Evolutionary conservation across 352 stramenopile species (phyloP), one percentile per base, ranked within the genome.

Genomic region (Phytophthora brassicae): DNA sequence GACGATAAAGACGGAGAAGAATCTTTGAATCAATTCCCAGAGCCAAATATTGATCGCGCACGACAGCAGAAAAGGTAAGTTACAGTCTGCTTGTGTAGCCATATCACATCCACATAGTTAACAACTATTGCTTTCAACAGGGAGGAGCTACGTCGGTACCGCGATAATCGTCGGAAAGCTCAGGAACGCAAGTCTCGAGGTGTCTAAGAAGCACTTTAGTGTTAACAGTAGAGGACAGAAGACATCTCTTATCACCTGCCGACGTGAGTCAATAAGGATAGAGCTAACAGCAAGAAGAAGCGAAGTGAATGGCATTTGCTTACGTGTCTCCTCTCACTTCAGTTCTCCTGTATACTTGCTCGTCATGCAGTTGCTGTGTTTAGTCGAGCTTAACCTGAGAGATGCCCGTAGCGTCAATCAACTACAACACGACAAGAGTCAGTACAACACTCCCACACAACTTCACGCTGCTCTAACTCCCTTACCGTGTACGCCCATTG

Each of bases 401-500:
- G 43, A 90, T 86, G 14, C 84, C 84, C 42, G 77, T 76, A 9
- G 68, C 69, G 49, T 92, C 77, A 61, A 93, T 80, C 46, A 93
- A 69, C 81, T 89, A 20, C 33, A 58, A 19, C 26, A 60, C 20
- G 1, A 45, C n/a, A 22, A 29, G 26, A 47, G 35, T 60, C 29
- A 59, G 20, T 45, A 42, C 53, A 22, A 6, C 4, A 22, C 33
- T 12, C 9, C 13, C 45, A 23, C 24, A n/a, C n/a, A n/a, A n/a
- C n/a, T 26, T 3, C 14, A n/a, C 3, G 12, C 20, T 16, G 31
- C 12, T 20, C 29, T 3, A 26, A 1, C 6, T 33, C 23, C 19
- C 88, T 36, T 64, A 76, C 68, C 68, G 64, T 94, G 73, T 92
- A 95, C 41, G 82, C 80, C 86, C 85, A 96, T 57, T 94, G 75